Conservation (phyloP, 1,139 yeast species). For the Scheffersomyces titani region DNA sequence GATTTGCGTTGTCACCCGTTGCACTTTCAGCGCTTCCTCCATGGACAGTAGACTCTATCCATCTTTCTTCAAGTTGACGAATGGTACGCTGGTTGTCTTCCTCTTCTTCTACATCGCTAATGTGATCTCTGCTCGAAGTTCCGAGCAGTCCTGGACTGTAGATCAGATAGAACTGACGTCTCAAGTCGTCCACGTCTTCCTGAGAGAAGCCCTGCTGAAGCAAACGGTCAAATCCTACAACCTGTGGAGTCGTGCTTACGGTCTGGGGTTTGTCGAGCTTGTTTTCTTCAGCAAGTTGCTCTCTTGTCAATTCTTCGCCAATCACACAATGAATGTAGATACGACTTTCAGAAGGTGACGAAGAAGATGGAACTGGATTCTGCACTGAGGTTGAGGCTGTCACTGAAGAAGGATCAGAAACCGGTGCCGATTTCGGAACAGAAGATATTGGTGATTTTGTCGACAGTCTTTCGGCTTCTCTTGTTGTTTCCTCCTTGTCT, state of each 20-base stretch:
- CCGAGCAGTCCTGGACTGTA: constrained; percentile 43
- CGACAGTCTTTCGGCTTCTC: not conserved
- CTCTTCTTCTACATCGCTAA: constrained; percentile 44
- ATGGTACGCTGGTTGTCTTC: constrained; percentile 40
- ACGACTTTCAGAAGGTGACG: constrained; percentile 5
- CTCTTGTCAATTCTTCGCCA: constrained; percentile 63
- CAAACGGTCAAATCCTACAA: constrained; percentile 82
- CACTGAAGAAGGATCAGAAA: not conserved
- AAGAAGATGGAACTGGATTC: not conserved
- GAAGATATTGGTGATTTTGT: constrained; percentile 7
- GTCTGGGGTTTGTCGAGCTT: constrained; percentile 57
- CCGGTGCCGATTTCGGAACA: constrained; percentile 4
- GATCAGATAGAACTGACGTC: constrained; percentile 71
- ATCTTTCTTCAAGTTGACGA: constrained; percentile 77
- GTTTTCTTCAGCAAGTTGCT: constrained; percentile 66
- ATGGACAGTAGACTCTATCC: constrained; percentile 82
- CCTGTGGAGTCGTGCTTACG: constrained; percentile 63
- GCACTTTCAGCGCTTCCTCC: constrained; percentile 8
- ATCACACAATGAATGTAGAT: constrained; percentile 79
- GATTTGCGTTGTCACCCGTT: not conserved
- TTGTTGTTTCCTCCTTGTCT: not conserved
- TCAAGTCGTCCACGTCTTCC: constrained; percentile 68
- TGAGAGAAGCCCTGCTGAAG: constrained; percentile 81
- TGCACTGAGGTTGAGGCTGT: not conserved
- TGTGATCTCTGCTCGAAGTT: constrained; percentile 20